Evolutionary conservation across 768 basidiomycete genomes (phyloP).

Genomic region (Xerocomellus chrysenteron): DNA sequence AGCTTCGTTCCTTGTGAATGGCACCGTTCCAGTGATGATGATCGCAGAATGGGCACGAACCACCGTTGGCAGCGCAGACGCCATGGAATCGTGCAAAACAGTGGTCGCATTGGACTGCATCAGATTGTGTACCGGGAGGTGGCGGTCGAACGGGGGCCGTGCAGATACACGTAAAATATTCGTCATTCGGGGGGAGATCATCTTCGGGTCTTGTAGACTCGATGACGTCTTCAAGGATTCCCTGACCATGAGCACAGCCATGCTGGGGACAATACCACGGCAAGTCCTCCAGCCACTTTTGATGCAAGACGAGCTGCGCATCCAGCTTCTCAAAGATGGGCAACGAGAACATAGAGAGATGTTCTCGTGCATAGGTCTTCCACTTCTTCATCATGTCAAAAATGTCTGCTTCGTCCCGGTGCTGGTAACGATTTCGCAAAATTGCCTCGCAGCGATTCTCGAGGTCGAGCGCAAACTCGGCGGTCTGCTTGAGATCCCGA

Average conservation of each 20-base stretch:
- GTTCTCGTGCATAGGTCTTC: constrained; percentile 67
- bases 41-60: constrained; percentile 89
- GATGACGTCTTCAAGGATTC: constrained; percentile 71
- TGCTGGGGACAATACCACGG: constrained; percentile 81
- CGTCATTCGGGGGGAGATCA: constrained; percentile 74
- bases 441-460: constrained; percentile 76
- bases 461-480: constrained; percentile 75
- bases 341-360: constrained; percentile 70
- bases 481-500: constrained; percentile 62
- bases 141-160: constrained; percentile 74
- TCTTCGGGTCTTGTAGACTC: constrained; percentile 75
- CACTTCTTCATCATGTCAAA: constrained; percentile 74
- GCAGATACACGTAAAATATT: constrained; percentile 86
- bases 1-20: constrained; percentile 77
- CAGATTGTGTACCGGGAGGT: constrained; percentile 68
- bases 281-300: constrained; percentile 68
- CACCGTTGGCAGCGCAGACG: constrained; percentile 81
- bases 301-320: constrained; percentile 62
- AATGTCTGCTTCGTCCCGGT: constrained; percentile 56
- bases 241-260: constrained; percentile 58
- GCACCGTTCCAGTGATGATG: constrained; percentile 90
- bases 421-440: constrained; percentile 59
- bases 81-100: constrained; percentile 87
- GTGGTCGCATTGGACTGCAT: constrained; percentile 89
- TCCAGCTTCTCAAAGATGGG: constrained; percentile 74